Base-by-base conservation (phyloP, 2,329 filamentous ascomycete species). In the Thelonectria blattea region DNA sequence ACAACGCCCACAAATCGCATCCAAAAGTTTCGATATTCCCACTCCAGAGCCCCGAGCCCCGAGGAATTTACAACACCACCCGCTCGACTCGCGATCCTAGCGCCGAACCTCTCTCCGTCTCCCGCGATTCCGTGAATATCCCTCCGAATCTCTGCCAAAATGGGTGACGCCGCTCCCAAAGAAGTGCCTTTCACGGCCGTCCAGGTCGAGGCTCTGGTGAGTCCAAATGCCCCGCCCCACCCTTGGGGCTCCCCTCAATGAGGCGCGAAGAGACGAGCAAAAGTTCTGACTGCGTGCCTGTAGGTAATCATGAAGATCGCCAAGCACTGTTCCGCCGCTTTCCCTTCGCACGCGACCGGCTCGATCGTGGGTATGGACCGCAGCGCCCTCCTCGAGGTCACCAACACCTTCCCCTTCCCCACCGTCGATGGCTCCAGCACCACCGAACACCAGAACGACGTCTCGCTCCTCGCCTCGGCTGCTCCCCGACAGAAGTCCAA, bases 221-320 rank as follows among this genome's bases (percentile, higher is more conserved):
- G 88, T 75, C 65, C 62, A 68, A 61, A 63, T 72, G 71, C 74
- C 75, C 75, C 76, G 71, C 74, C 75, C 75, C 76, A 75, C 75
- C 73, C 73, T 61, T 51, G 60, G 65, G 66, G 65, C 68, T 65
- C 55, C 66, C 67, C 61, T 62, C 64, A 30, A 61, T 54, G 62
- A 63, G 60, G 66, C 66, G 61, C 22, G 22, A 24, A 63, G 61
- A 63, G 63, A 59, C 71, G 62, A 63, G 61, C 50, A 48, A 60
- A 58, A 61, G 47, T 52, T 43, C 60, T 69, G 61, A 67, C 59
- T 58, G 56, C 63, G 56, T 62, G 50, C 37, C 57, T 71, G 54
- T 70, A 95, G 91, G 91, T 96, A 73, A 91, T 96, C 71, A 94
- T 97, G 91, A 97, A 97, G 84, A 93, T 98, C 77, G 93, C 96